A percentile compares a stretch with the other conserved stretches of the same genome.
These are phyloP conservation scores for Plicaturopsis crispa DNA, from an alignment of 768 basidiomycete genomes.

Conservation along the genomic window DNA sequence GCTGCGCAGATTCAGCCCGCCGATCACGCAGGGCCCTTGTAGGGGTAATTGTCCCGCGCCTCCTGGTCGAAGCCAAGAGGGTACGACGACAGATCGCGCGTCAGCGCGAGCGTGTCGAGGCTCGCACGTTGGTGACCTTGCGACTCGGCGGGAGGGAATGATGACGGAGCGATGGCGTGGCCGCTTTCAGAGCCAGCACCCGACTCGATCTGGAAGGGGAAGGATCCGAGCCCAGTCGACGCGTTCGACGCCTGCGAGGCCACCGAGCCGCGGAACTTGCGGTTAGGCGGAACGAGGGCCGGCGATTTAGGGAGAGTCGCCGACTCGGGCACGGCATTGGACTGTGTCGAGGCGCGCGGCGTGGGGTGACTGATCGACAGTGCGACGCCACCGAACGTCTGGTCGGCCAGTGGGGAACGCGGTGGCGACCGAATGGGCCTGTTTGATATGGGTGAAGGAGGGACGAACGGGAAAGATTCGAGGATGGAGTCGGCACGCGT, in stretches of 20 bases:
- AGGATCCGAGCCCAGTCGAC: slow-evolving; percentile 75
- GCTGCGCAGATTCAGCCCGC: no score
- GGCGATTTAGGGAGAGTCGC: neutral
- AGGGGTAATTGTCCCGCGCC: slow-evolving; percentile 18
- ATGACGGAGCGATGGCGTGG: slow-evolving; percentile 21
- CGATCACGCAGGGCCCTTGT: no score
- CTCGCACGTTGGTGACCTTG: slow-evolving; percentile 63
- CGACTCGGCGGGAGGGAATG: slow-evolving; percentile 21
- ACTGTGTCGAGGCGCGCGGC: neutral
- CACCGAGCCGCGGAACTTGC: slow-evolving; percentile 62
- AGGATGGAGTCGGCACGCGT: slow-evolving; percentile 79
- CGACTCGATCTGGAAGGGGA: slow-evolving; percentile 81
- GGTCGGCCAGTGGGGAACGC: slow-evolving; percentile 63
- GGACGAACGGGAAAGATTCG: slow-evolving; percentile 84
- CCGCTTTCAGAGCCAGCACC: slow-evolving; percentile 32
- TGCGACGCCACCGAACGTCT: slow-evolving; percentile 30
- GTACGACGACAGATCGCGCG: slow-evolving; percentile 77
- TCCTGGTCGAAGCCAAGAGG: slow-evolving; percentile 64
- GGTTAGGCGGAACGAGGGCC: slow-evolving; percentile 42
- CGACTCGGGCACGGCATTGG: neutral
- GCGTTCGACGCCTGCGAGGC: slow-evolving; percentile 72
- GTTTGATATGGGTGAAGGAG: slow-evolving; percentile 84
- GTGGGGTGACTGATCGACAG: slow-evolving; percentile 8
- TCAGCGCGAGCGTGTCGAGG: slow-evolving; percentile 78
- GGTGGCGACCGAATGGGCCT: slow-evolving; percentile 69